Evolutionary conservation across 257 asterid species (phyloP).

Genomic region (Gentiana macrophylla): DNA sequence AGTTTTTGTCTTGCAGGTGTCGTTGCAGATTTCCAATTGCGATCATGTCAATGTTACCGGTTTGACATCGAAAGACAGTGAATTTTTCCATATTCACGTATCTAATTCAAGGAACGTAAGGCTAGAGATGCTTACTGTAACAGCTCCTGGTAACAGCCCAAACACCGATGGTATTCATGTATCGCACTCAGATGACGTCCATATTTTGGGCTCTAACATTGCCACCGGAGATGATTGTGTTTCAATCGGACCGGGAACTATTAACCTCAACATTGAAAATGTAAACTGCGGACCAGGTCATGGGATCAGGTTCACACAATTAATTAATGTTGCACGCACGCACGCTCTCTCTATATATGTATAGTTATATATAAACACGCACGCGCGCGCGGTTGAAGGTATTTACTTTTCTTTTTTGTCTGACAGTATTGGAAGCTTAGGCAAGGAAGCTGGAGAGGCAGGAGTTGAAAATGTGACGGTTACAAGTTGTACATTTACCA

Average conservation of each 20-base stretch:
- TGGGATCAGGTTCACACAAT: background rate
- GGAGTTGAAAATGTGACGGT: conserved; percentile 43
- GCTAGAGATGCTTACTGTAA: conserved; percentile 10
- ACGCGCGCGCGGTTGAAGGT: too few relatives aligned
- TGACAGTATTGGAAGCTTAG: too few relatives aligned
- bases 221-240: conserved; percentile 40
- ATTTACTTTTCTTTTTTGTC: too few relatives aligned
- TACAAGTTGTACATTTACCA: conserved; percentile 22
- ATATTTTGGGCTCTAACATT: conserved; percentile 12
- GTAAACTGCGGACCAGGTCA: background rate
- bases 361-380: too few relatives aligned
- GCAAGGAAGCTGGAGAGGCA: conserved; percentile 14
- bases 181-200: background rate
- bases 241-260: conserved; percentile 19
- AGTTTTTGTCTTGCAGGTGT: background rate
- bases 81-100: conserved; percentile 26
- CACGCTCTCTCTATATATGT: too few relatives aligned
- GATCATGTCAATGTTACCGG: background rate
- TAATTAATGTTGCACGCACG: too few relatives aligned
- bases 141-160: conserved; percentile 22
- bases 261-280: background rate
- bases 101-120: conserved; percentile 25
- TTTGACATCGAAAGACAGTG: conserved; percentile 31
- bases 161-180: conserved; percentile 45
- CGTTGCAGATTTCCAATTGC: background rate